Conservation (phyloP, 306 rosid genomes). For the Cucurbita maxima region DNA sequence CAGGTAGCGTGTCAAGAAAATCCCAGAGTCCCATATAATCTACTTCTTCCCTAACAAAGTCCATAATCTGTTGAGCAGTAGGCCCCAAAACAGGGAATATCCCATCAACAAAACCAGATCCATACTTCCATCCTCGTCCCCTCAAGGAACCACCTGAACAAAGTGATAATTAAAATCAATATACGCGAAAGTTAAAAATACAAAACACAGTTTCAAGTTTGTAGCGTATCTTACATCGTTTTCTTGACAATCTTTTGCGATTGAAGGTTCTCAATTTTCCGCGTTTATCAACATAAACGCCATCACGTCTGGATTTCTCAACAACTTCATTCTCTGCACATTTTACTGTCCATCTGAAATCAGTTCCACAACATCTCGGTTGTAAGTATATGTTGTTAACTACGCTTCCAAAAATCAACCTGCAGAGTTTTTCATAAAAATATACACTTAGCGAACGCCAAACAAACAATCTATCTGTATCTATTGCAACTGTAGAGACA, state of each 20-base stretch:
- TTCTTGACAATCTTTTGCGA: slow-evolving; percentile 68
- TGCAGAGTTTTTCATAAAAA: slow-evolving; percentile 9
- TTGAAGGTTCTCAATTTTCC: slow-evolving; percentile 74
- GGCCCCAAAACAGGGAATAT: slow-evolving; percentile 80
- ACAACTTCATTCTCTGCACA: slow-evolving; percentile 31
- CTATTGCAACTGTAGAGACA: background rate
- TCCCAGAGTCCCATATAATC: slow-evolving; percentile 38
- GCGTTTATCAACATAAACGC: slow-evolving; percentile 54
- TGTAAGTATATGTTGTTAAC: slow-evolving; percentile 10
- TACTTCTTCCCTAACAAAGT: slow-evolving; percentile 35
- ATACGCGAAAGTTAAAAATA: slow-evolving; percentile 4
- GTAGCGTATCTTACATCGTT: slow-evolving; percentile 35
- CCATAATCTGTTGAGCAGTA: slow-evolving; percentile 47
- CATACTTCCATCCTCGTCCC: slow-evolving; percentile 85
- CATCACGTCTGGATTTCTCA: slow-evolving; percentile 55
- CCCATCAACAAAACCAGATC: slow-evolving; percentile 95
- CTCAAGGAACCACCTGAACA: slow-evolving; percentile 82
- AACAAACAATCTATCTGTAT: background rate
- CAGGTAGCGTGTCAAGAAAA: slow-evolving; percentile 50
- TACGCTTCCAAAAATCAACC: slow-evolving; percentile 18
- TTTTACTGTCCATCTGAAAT: slow-evolving; percentile 25
- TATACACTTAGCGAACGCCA: background rate
- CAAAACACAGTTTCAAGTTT: background rate
- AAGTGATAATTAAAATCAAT: background rate
- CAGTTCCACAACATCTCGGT: slow-evolving; percentile 11